A percentile compares a stretch with the other conserved stretches of the same genome.
Evolutionary conservation across 306 rosid species (phyloP).

Genomic region (Rubus idaeus): DNA sequence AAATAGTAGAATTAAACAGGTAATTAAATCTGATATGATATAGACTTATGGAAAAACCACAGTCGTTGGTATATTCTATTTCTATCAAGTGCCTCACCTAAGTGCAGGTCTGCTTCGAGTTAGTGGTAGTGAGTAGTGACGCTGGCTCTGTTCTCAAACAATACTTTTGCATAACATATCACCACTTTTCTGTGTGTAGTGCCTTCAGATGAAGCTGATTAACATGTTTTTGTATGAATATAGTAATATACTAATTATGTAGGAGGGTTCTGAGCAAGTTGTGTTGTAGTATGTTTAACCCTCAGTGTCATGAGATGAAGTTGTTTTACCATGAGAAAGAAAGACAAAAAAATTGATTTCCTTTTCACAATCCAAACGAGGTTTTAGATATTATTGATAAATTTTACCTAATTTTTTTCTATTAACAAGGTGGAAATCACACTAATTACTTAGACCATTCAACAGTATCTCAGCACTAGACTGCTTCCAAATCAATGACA

Average conservation of each 20-base stretch:
- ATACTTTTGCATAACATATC: background rate
- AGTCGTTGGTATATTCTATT: background rate
- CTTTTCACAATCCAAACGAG: too few relatives aligned
- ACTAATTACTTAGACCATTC: background rate
- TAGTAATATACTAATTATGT: background rate
- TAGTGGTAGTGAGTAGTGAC: conserved; percentile 9
- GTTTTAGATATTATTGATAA: background rate
- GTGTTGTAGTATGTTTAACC: background rate
- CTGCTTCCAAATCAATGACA: background rate
- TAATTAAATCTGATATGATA: background rate
- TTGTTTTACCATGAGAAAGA: background rate
- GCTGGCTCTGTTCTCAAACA: background rate
- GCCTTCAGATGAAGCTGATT: conserved; percentile 1
- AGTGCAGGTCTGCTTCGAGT: conserved; percentile 1
- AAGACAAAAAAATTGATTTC: too few relatives aligned
- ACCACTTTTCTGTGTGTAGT: background rate
- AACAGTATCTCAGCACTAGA: background rate
- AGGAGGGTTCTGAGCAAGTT: background rate
- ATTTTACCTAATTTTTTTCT: background rate
- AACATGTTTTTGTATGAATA: background rate
- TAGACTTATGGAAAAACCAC: background rate
- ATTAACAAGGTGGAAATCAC: background rate
- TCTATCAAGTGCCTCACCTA: background rate
- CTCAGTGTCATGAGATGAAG: background rate
- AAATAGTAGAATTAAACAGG: background rate